Evolutionary conservation across 2,329 filamentous ascomycete species (phyloP).

Genomic region (Penicillium vulpinum): DNA sequence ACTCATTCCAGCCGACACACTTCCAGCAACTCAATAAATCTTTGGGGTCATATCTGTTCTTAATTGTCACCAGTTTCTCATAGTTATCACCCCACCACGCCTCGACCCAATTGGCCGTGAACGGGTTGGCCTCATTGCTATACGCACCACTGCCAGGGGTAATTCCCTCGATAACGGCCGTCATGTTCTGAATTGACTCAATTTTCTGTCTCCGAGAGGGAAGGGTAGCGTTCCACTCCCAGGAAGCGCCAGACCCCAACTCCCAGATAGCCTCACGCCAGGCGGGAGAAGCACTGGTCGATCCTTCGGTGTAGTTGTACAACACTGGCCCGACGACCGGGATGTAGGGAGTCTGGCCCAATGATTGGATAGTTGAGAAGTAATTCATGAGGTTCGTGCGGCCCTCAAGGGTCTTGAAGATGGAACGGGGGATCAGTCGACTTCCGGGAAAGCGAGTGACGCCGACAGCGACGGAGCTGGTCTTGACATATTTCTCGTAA

Average conservation of each 20-base stretch:
- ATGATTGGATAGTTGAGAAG: background rate
- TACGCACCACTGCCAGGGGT: conserved; percentile 21
- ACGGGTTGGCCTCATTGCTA: conserved; percentile 22
- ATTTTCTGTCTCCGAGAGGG: conserved; percentile 7
- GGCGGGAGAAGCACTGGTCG: conserved; percentile 18
- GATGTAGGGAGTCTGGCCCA: conserved; percentile 15
- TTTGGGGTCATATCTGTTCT: conserved; percentile 22
- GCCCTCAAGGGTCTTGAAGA: conserved; percentile 17
- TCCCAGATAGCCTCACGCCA: conserved; percentile 23
- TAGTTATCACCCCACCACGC: conserved; percentile 26
- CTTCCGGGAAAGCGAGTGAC: conserved; percentile 20
- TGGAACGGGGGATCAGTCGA: conserved; percentile 19
- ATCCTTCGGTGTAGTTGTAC: conserved; percentile 20
- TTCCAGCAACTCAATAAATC: conserved; percentile 21
- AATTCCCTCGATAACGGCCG: conserved; percentile 7
- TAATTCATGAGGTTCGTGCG: background rate
- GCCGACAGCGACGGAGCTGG: conserved; percentile 18
- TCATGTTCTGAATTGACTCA: conserved; percentile 8
- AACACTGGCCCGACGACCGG: conserved; percentile 18
- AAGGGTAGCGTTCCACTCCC: conserved; percentile 21
- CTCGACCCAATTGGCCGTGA: conserved; percentile 18
- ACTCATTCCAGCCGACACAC: conserved; percentile 12
- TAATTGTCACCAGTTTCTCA: conserved; percentile 16
- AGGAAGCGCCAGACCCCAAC: conserved; percentile 13
- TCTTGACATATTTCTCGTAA: conserved; percentile 18